Evolutionary conservation across 139 green algal species (phyloP).

Genomic region (Marvania coccoides): DNA sequence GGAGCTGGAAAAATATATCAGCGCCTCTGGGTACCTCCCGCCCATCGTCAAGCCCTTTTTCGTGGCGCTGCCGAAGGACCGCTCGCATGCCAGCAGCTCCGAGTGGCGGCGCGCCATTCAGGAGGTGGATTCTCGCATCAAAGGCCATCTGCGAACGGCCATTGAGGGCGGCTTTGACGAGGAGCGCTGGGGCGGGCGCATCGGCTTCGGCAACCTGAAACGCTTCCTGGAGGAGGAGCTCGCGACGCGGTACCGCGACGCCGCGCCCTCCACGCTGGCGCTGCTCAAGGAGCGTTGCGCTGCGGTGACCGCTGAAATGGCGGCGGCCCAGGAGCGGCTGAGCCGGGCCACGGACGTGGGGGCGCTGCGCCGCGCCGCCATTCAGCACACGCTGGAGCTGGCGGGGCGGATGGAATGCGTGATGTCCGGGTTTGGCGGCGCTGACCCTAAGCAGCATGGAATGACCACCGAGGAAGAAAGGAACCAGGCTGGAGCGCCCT

Average conservation of each 20-base stretch:
- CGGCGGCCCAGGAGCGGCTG: constrained; percentile 53
- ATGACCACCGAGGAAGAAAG: constrained; percentile 75
- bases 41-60: constrained; percentile 84
- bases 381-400: constrained; percentile 27
- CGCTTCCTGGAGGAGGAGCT: constrained; percentile 85
- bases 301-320: constrained; percentile 49
- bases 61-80: constrained; percentile 88
- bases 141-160: constrained; percentile 48
- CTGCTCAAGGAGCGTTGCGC: constrained; percentile 80
- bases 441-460: constrained; percentile 69
- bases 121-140: constrained; percentile 58
- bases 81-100: constrained; percentile 36
- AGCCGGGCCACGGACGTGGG: constrained; percentile 61
- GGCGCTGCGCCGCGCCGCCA: constrained; percentile 44
- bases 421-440: constrained; percentile 53
- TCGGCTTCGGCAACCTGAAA: constrained; percentile 79
- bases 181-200: constrained; percentile 60
- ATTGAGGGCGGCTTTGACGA: constrained; percentile 82
- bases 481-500: neutral
- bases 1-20: constrained; percentile 91
- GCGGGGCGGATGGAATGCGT: constrained; percentile 43
- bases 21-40: constrained; percentile 77
- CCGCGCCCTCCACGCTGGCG: constrained; percentile 73
- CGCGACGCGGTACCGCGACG: constrained; percentile 68
- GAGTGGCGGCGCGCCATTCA: constrained; percentile 74